Evolutionary conservation across 1,284 basidiomycete genomes (phyloP).

Genomic region (Abortiporus biennis): DNA sequence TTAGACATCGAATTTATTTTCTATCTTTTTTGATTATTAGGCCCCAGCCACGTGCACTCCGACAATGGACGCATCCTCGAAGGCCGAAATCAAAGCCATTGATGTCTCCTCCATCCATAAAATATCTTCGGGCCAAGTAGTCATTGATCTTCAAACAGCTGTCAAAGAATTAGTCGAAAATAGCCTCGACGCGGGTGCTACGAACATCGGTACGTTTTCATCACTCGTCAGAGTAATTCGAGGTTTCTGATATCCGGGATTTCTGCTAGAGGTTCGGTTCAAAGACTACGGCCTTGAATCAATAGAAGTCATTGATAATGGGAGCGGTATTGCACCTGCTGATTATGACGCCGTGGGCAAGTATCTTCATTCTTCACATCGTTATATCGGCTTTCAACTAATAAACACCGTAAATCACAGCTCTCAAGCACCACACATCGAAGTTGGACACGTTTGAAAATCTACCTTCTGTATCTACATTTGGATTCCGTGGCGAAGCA

Average conservation of each 20-base stretch:
- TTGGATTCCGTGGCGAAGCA: slow-evolving; percentile 97
- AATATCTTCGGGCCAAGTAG: slow-evolving; percentile 92
- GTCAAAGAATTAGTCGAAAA: slow-evolving; percentile 98
- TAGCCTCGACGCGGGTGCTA: slow-evolving; percentile 89
- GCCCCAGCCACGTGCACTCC: background rate
- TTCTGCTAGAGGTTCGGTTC: slow-evolving; percentile 75
- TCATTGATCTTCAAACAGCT: slow-evolving; percentile 88
- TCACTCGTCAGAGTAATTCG: slow-evolving; percentile 6
- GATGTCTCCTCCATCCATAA: slow-evolving; percentile 75
- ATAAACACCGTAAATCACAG: slow-evolving; percentile 31
- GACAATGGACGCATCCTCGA: background rate
- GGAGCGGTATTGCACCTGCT: slow-evolving; percentile 72
- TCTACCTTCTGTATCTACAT: slow-evolving; percentile 73
- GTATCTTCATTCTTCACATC: slow-evolving; percentile 17
- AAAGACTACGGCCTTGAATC: slow-evolving; percentile 84
- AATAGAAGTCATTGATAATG: slow-evolving; percentile 93
- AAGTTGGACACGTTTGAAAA: slow-evolving; percentile 81
- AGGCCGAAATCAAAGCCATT: slow-evolving; percentile 48
- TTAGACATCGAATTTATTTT: no score
- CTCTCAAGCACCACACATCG: slow-evolving; percentile 91
- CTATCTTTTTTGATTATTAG: no score
- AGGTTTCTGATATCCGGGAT: background rate
- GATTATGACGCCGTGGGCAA: slow-evolving; percentile 80
- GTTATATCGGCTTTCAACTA: background rate
- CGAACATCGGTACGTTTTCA: slow-evolving; percentile 70